Conservation (phyloP, 1,284 basidiomycete genomes). For the Tylopilus microsporus region DNA sequence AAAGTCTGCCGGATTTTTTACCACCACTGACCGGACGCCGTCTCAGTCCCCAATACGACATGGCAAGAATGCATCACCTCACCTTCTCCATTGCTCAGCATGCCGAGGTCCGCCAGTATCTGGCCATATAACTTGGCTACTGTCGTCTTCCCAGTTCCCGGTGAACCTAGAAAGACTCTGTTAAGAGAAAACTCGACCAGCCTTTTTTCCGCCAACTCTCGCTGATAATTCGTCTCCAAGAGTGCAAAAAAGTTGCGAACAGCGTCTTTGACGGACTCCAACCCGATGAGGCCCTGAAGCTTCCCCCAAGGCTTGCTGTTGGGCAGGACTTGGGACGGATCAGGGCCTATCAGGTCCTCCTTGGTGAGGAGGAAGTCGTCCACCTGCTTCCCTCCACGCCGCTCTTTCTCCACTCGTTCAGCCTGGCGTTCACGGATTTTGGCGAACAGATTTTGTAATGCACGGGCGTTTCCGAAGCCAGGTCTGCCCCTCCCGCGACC, state of each 20-base stretch:
- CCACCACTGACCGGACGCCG: conserved; percentile 40
- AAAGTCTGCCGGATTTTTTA: conserved; percentile 66
- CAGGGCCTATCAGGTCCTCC: conserved; percentile 50
- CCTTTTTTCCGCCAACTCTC: conserved; percentile 53
- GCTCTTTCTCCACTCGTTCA: conserved; percentile 15
- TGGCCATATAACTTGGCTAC: conserved; percentile 61
- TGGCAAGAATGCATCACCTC: conserved; percentile 3
- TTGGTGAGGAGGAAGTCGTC: conserved; percentile 20
- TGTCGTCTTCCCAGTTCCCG: conserved; percentile 66
- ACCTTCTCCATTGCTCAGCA: conserved; percentile 68
- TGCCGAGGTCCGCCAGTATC: conserved; percentile 53
- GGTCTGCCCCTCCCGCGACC: conserved; percentile 48
- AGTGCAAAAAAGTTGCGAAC: conserved; percentile 45
- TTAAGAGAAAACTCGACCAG: conserved; percentile 55
- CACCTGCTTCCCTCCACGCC: conserved; percentile 4
- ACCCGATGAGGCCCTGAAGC: conserved; percentile 51
- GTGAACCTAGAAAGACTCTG: conserved; percentile 57
- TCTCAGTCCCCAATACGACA: not conserved
- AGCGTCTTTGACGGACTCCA: conserved; percentile 53
- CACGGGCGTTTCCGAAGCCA: conserved; percentile 65
- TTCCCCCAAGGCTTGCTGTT: conserved; percentile 48
- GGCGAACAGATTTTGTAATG: conserved; percentile 46
- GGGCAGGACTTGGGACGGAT: conserved; percentile 47
- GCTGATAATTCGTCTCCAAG: conserved; percentile 50
- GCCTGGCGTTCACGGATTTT: conserved; percentile 45